These are phyloP conservation scores for Botrytis medusae DNA, from an alignment of 2,329 filamentous ascomycete species.

Conservation along the genomic window DNA sequence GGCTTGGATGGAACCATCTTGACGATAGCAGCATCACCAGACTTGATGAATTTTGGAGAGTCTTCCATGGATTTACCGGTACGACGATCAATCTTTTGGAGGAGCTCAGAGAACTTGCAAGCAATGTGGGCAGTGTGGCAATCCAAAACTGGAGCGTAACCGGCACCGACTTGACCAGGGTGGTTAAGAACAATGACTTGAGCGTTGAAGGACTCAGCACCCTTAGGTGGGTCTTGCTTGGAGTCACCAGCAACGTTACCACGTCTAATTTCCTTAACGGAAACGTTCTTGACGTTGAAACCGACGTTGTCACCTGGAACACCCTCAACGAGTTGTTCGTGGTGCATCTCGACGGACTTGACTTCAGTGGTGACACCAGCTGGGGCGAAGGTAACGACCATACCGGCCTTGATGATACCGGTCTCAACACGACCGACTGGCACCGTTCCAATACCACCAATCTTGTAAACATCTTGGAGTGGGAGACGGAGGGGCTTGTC, in stretches of 20 bases:
- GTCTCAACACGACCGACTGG: conserved; percentile 99
- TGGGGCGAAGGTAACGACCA: conserved; percentile 98
- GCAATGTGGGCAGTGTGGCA: conserved; percentile 99
- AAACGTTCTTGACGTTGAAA: conserved; percentile 99
- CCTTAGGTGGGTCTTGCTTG: conserved; percentile 97
- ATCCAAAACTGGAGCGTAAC: conserved; percentile 98
- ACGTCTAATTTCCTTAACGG: conserved; percentile 99
- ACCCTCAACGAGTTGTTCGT: conserved; percentile 97
- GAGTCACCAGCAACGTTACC: conserved; percentile 99
- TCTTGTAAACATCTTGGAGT: conserved; percentile 99
- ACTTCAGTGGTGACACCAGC: conserved; percentile 99
- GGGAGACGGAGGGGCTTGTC: conserved; percentile 99
- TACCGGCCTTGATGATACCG: conserved; percentile 85
- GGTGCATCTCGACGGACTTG: conserved; percentile 99
- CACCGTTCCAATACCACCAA: conserved; percentile 99
- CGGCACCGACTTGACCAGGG: conserved; percentile 98
- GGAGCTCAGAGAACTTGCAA: conserved; percentile 99
- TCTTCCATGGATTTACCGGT: conserved; percentile 95
- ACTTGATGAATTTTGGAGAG: conserved; percentile 99
- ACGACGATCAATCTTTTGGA: conserved; percentile 99
- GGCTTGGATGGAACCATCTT: conserved; percentile 99
- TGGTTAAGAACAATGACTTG: conserved; percentile 99
- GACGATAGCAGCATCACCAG: conserved; percentile 99
- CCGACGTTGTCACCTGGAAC: conserved; percentile 99
- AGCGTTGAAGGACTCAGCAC: conserved; percentile 92